Conservation (phyloP, 208 protist species). For the Endotrypanum monterogeii region DNA sequence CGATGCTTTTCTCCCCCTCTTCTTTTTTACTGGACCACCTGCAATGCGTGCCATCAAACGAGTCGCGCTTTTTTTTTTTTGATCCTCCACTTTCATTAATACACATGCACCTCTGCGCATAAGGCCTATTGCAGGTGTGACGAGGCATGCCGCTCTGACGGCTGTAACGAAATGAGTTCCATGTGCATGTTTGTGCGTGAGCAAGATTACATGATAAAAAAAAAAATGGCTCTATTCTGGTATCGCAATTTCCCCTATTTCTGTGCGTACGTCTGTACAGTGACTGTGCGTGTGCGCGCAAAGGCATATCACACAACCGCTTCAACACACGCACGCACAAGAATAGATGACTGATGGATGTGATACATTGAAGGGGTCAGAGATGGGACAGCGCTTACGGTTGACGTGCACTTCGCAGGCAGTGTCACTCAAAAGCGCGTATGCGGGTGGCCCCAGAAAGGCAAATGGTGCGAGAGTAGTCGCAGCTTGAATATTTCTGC, state of each 20-base stretch:
- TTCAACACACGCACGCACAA: neutral
- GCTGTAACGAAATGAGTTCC: too few relatives aligned
- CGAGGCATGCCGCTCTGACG: neutral
- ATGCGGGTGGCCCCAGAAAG: neutral
- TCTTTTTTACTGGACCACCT: too few relatives aligned
- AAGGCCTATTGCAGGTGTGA: neutral
- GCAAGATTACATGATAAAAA: neutral
- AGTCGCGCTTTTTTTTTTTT: too few relatives aligned
- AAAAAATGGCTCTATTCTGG: constrained; percentile 21
- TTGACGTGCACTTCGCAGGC: neutral
- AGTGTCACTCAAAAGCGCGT: neutral
- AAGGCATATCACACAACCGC: neutral
- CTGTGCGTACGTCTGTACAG: neutral
- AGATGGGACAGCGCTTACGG: neutral
- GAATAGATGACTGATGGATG: constrained; percentile 3
- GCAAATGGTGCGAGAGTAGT: neutral
- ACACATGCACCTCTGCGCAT: neutral
- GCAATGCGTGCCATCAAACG: too few relatives aligned
- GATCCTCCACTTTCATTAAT: neutral
- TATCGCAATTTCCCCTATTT: constrained; percentile 4
- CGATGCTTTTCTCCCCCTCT: neutral
- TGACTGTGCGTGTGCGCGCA: neutral
- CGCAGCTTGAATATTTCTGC: neutral
- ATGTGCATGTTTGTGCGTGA: neutral
- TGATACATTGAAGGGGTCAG: constrained; percentile 30